Evolutionary conservation across 257 asterid species (phyloP), one percentile per base, ranked within the genome.

Genomic region (Nyctanthes arbortristis): DNA sequence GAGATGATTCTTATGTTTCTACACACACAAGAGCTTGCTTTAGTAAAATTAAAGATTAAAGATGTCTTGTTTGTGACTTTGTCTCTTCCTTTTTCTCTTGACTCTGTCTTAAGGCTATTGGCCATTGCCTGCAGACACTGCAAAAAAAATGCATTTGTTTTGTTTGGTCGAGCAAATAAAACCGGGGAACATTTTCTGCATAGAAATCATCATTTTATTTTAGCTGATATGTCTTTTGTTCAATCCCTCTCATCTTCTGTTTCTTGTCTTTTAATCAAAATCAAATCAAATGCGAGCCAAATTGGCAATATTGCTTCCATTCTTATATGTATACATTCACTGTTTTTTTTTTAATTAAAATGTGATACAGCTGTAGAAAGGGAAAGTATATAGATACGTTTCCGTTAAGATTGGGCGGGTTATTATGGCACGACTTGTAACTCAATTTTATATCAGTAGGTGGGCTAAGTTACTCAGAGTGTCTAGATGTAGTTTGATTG

Each of bases 121-220:
- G 74, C 78, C 39, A 69, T 71, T 69, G 66, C 69, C 71, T 62
- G 77, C 25, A 73, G 22, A 62, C 40, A n/a, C 78, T 76, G 77
- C 73, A 47, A 24, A 61, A 54, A 37, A 56, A 69, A 36, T 20
- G 40, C 43, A 40, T 47, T 70, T 81, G 75, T 83, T 24, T 60
- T 59, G 73, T 66, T 80, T 67, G 60, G 64, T 75, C 66, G n/a
- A 64, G 63, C 70, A 72, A 74, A 58, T 73, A 79, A 82, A 61
- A 72, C 30, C 31, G 33, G 84, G 82, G 84, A 82, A 85, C 87
- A 81, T 67, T 65, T 77, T 81, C 87, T 84, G 91, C 66, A 66
- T 34, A 45, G 32, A 58, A 69, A 73, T 76, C 67, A 75, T 81
- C 61, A 74, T 85, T 81, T 76, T 80, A 71, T 75, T 81, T 75